Conservation (phyloP, 2,329 filamentous ascomycete genomes). For the Diaporthe longicolla region DNA sequence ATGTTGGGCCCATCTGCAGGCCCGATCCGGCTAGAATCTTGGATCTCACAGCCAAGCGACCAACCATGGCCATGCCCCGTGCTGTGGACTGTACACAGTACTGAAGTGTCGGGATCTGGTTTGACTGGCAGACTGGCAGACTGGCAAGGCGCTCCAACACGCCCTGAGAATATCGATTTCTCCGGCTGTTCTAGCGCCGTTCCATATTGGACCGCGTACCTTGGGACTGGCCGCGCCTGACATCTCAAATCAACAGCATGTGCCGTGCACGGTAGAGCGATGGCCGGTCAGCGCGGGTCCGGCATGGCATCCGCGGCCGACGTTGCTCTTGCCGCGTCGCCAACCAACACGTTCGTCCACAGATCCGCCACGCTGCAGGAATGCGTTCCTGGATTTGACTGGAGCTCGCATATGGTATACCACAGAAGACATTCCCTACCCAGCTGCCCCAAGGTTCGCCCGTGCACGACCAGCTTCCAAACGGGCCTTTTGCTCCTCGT, state of each 20-base stretch:
- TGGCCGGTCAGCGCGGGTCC: conserved; percentile 4
- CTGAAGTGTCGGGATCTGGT: not conserved
- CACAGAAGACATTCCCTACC: not conserved
- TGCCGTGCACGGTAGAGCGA: not conserved
- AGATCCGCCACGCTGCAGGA: not conserved
- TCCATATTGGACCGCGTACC: conserved; percentile 9
- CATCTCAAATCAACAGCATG: conserved; percentile 5
- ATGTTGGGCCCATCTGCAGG: conserved; percentile 9
- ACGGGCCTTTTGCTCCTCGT: not conserved
- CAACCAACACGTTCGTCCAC: too few species aligned
- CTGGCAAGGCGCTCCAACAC: conserved; percentile 8
- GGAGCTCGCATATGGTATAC: not conserved
- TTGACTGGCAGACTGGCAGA: too few species aligned
- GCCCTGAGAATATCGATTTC: not conserved
- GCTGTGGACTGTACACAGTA: not conserved
- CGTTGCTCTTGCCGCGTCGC: not conserved
- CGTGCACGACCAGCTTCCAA: conserved; percentile 32
- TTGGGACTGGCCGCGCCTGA: conserved; percentile 10
- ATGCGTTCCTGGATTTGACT: not conserved
- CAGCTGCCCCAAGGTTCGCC: conserved; percentile 30
- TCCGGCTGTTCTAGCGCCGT: conserved; percentile 29
- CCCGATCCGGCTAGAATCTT: conserved; percentile 33
- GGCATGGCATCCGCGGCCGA: conserved; percentile 5
- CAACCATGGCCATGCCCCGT: not conserved
- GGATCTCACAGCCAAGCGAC: conserved; percentile 23